Evolutionary conservation across 306 rosid species (phyloP).

Genomic region (Trifolium fragiferum): DNA sequence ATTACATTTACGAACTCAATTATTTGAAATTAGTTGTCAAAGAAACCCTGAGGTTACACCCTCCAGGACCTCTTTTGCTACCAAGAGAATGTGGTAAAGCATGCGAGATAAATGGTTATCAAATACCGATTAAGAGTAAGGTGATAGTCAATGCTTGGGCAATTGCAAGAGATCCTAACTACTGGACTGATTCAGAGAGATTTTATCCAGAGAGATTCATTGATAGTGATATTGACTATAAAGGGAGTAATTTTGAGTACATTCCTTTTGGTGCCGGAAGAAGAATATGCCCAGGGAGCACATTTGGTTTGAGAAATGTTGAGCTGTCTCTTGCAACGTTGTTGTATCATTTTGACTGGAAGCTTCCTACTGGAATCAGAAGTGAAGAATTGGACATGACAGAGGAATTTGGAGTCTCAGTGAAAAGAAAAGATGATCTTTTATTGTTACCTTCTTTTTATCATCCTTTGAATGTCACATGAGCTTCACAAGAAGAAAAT

Average conservation of each 20-base stretch:
- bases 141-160: slow-evolving; percentile 40
- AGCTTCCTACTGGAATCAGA: slow-evolving; percentile 25
- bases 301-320: slow-evolving; percentile 30
- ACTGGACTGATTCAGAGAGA: slow-evolving; percentile 38
- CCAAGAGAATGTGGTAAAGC: slow-evolving; percentile 40
- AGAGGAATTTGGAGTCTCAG: slow-evolving; percentile 33
- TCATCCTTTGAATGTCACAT: not conserved
- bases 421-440: slow-evolving; percentile 25
- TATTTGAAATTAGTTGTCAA: slow-evolving; percentile 49
- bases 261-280: slow-evolving; percentile 51
- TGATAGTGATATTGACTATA: slow-evolving; percentile 25
- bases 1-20: slow-evolving; percentile 17
- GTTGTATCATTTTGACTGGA: slow-evolving; percentile 43
- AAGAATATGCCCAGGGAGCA: slow-evolving; percentile 43
- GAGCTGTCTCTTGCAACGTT: slow-evolving; percentile 32
- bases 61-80: slow-evolving; percentile 39
- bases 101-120: slow-evolving; percentile 38
- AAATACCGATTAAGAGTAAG: slow-evolving; percentile 38
- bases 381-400: slow-evolving; percentile 35
- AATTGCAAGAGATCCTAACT: slow-evolving; percentile 48
- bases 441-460: not conserved
- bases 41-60: slow-evolving; percentile 48
- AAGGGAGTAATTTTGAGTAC: slow-evolving; percentile 36
- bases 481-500: not conserved
- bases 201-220: slow-evolving; percentile 46